Conservation (phyloP, 805 yeast genomes). For the Teunomyces kruisii region DNA sequence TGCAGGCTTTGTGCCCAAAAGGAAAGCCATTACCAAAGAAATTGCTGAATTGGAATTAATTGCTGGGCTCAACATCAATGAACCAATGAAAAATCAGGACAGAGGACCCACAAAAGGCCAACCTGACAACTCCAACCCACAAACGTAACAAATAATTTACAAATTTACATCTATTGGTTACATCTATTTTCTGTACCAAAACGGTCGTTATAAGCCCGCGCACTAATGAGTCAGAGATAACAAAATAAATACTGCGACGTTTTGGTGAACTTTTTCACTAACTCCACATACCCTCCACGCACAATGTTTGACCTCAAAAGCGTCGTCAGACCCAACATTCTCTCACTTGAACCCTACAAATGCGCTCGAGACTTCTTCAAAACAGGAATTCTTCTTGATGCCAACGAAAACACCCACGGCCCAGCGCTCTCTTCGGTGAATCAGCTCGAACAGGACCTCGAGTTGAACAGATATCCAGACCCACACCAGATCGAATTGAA, state of each 20-base stretch:
- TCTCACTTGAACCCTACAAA: slow-evolving; percentile 81
- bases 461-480: slow-evolving; percentile 91
- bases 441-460: slow-evolving; percentile 46
- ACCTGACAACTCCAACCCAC: too few relatives aligned
- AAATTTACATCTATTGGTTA: too few relatives aligned
- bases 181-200: too few relatives aligned
- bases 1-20: too few relatives aligned
- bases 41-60: too few relatives aligned
- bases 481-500: slow-evolving; percentile 88
- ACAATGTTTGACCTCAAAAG: slow-evolving; percentile 50
- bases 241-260: not conserved
- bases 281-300: not conserved
- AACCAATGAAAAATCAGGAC: too few relatives aligned
- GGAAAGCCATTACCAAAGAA: too few relatives aligned
- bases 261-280: not conserved
- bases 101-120: too few relatives aligned
- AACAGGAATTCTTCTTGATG: slow-evolving; percentile 86
- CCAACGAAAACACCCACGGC: slow-evolving; percentile 94
- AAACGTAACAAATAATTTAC: too few relatives aligned
- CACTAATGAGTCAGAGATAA: slow-evolving; percentile 6
- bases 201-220: not conserved
- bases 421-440: slow-evolving; percentile 59
- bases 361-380: slow-evolving; percentile 96
- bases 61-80: too few relatives aligned
- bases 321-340: slow-evolving; percentile 82